Conservation (phyloP, 148 eudicot genomes). For the Camellia sinensis region DNA sequence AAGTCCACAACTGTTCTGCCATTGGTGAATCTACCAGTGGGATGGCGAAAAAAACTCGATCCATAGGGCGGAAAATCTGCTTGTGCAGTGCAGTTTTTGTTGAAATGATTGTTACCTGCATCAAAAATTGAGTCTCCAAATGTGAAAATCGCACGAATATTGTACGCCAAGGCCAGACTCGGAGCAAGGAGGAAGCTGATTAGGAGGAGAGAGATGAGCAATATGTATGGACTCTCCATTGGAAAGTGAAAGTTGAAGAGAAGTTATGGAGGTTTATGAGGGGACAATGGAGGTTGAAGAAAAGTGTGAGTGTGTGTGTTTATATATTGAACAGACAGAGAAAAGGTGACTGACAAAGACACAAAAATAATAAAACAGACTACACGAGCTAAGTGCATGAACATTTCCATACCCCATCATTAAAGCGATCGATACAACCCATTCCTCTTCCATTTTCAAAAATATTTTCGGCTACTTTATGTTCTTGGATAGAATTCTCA, state of each 20-base stretch:
- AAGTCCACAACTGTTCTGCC: too few relatives aligned
- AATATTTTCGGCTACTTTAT: slow-evolving; percentile 15
- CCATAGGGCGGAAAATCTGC: slow-evolving; percentile 67
- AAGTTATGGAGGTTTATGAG: background rate
- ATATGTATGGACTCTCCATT: background rate
- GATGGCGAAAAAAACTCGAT: too few relatives aligned
- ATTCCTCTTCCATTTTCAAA: background rate
- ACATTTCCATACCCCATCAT: background rate
- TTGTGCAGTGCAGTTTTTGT: slow-evolving; percentile 41
- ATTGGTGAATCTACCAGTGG: too few relatives aligned
- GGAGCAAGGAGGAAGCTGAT: background rate
- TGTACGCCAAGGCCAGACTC: slow-evolving; percentile 15
- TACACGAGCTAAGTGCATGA: slow-evolving; percentile 25
- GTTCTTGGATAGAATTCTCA: too few relatives aligned
- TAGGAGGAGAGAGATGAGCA: slow-evolving; percentile 26
- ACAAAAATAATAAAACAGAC: slow-evolving; percentile 15
- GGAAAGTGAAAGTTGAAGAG: background rate
- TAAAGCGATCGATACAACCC: background rate
- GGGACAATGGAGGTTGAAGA: background rate
- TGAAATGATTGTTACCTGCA: slow-evolving; percentile 58
- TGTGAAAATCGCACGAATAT: slow-evolving; percentile 35
- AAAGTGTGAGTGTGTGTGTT: background rate
- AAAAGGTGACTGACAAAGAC: background rate
- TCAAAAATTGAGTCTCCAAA: slow-evolving; percentile 64
- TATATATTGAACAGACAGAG: background rate